A percentile compares a stretch with the other conserved stretches of the same genome.
phyloP scores from a whole-genome alignment of 2,329 filamentous ascomycete species.

The Talaromyces sp. region DNA sequence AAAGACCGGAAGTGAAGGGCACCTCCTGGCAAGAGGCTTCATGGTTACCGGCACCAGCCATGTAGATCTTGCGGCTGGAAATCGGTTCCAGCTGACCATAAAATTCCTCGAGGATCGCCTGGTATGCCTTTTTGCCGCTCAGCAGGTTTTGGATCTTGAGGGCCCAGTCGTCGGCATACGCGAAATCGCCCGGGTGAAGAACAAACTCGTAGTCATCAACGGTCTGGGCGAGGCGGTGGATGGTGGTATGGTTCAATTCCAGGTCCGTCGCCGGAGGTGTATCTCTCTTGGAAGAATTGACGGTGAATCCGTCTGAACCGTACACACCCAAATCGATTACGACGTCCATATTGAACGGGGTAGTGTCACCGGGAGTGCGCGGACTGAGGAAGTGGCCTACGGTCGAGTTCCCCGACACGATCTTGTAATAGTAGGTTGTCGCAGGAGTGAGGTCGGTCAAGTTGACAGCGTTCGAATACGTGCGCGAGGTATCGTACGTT shows the following conservation, averaged over 20 bases:
- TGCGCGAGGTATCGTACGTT: conserved; percentile 53
- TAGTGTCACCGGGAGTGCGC: conserved; percentile 50
- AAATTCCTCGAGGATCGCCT: conserved; percentile 54
- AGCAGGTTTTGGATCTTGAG: conserved; percentile 43
- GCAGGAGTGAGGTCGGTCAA: conserved; percentile 45
- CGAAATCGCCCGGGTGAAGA: conserved; percentile 41
- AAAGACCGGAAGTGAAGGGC: conserved; percentile 7
- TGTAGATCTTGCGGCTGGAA: conserved; percentile 51
- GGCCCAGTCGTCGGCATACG: conserved; percentile 56
- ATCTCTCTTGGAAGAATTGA: conserved; percentile 44
- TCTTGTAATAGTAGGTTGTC: conserved; percentile 58
- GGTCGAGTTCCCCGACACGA: conserved; percentile 52
- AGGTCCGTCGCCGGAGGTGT: conserved; percentile 47
- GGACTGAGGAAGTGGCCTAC: conserved; percentile 52
- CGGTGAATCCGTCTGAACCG: conserved; percentile 49
- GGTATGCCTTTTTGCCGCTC: conserved; percentile 48
- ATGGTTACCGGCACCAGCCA: conserved; percentile 56
- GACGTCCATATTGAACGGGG: conserved; percentile 49
- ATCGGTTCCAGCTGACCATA: conserved; percentile 53
- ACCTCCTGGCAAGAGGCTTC: conserved; percentile 46
- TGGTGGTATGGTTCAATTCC: conserved; percentile 56
- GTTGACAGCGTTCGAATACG: conserved; percentile 47
- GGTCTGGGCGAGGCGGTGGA: conserved; percentile 48
- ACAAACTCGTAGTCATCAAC: conserved; percentile 52
- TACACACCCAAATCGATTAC: conserved; percentile 55